Percentiles rank a stretch among this genome's conserved stretches.
phyloP scores from a whole-genome alignment of 805 yeast genomes.

The Hanseniaspora jakobsenii region DNA sequence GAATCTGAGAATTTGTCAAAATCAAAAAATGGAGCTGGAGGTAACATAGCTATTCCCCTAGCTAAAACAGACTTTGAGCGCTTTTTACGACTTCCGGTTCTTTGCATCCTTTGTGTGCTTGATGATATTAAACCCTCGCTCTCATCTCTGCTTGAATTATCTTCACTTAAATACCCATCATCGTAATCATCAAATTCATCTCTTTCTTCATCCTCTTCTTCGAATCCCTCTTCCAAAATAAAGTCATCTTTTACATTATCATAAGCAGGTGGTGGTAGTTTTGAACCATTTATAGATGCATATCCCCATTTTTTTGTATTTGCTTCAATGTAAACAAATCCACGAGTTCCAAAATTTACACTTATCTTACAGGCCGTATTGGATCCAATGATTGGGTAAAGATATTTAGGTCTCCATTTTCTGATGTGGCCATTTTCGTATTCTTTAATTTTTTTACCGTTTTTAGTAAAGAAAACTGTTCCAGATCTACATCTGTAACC shows the following conservation, averaged over 20 bases:
- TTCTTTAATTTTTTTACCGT: slow-evolving; percentile 80
- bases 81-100: background rate
- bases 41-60: slow-evolving; percentile 1
- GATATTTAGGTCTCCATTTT: slow-evolving; percentile 54
- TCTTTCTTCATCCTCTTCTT: slow-evolving; percentile 24
- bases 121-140: background rate
- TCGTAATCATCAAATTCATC: slow-evolving; percentile 15
- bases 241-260: slow-evolving; percentile 69
- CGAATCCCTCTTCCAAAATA: slow-evolving; percentile 44
- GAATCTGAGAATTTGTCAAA: slow-evolving; percentile 21
- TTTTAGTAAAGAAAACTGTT: slow-evolving; percentile 82
- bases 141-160: too few relatives aligned
- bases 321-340: slow-evolving; percentile 82
- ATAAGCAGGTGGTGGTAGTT: slow-evolving; percentile 91
- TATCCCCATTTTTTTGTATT: slow-evolving; percentile 92
- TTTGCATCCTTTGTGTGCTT: background rate
- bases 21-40: slow-evolving; percentile 31
- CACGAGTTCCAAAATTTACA: slow-evolving; percentile 80
- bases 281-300: slow-evolving; percentile 78
- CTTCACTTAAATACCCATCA: background rate
- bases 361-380: slow-evolving; percentile 70
- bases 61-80: slow-evolving; percentile 1
- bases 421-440: slow-evolving; percentile 65
- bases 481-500: slow-evolving; percentile 79
- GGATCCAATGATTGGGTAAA: slow-evolving; percentile 87